These are phyloP conservation scores for Phytopythium aichiense DNA, from an alignment of 352 stramenopile genomes.

Conservation along the genomic window DNA sequence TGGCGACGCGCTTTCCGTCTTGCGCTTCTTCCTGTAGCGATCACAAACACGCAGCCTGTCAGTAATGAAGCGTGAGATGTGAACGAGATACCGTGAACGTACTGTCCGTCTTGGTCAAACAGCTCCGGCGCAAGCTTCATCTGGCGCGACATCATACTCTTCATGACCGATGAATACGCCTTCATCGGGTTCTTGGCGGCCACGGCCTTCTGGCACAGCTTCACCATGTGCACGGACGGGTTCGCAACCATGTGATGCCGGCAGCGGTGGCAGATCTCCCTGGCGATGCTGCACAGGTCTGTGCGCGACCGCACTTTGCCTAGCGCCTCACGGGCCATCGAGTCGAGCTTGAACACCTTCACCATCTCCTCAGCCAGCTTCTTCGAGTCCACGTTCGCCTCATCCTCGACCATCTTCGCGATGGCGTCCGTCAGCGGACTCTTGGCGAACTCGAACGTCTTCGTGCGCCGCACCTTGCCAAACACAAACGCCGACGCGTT, in stretches of 20 bases:
- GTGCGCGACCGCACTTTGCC: slow-evolving; percentile 52
- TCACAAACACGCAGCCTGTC: slow-evolving; percentile 10
- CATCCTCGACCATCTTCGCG: slow-evolving; percentile 51
- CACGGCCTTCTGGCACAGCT: slow-evolving; percentile 70
- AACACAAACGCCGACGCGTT: slow-evolving; percentile 71
- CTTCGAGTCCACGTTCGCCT: slow-evolving; percentile 47
- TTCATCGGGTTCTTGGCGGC: slow-evolving; percentile 74
- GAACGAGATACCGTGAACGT: slow-evolving; percentile 21
- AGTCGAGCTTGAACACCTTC: slow-evolving; percentile 75
- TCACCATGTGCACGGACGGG: slow-evolving; percentile 78
- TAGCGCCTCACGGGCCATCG: slow-evolving; percentile 69
- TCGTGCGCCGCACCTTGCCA: slow-evolving; percentile 59
- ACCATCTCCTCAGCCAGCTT: slow-evolving; percentile 59
- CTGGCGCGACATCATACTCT: slow-evolving; percentile 82
- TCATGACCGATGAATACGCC: slow-evolving; percentile 81
- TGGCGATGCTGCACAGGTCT: slow-evolving; percentile 69
- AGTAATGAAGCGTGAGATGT: slow-evolving; percentile 3
- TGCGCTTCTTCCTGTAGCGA: slow-evolving; percentile 65
- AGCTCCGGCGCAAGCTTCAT: slow-evolving; percentile 68
- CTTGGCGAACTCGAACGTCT: slow-evolving; percentile 64
- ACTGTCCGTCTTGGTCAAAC: slow-evolving; percentile 70
- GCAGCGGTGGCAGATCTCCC: slow-evolving; percentile 73
- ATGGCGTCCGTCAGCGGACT: slow-evolving; percentile 58
- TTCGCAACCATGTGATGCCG: slow-evolving; percentile 80
- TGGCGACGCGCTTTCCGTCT: slow-evolving; percentile 57